Conservation (phyloP, 192 early-diverging fungal species). For the Backusella psychrophila region DNA sequence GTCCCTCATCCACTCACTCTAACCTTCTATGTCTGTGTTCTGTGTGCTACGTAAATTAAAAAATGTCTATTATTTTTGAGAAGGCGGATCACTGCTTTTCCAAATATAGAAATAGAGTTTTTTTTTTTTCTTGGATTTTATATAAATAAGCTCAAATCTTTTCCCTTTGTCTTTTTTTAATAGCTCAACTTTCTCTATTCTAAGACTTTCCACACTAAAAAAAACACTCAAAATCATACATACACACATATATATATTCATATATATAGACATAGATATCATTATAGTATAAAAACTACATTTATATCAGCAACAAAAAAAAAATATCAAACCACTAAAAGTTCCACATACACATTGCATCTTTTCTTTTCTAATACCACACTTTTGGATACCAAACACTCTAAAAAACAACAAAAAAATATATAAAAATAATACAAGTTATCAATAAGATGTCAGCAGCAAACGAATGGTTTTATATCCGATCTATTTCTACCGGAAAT, state of each 20-base stretch:
- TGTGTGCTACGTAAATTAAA: background rate
- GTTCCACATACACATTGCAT: background rate
- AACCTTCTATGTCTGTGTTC: background rate
- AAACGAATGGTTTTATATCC: constrained; percentile 36
- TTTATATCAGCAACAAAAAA: background rate
- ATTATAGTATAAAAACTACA: background rate
- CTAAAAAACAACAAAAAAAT: background rate
- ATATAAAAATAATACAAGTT: background rate
- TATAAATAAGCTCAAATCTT: background rate
- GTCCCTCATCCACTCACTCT: background rate
- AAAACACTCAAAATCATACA: background rate
- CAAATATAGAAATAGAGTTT: background rate
- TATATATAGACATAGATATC: background rate
- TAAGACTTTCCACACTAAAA: background rate
- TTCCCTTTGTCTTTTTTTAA: background rate
- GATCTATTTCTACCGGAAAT: constrained; percentile 24
- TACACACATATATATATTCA: background rate
- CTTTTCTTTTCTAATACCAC: background rate
- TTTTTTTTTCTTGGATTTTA: background rate
- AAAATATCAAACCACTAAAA: background rate
- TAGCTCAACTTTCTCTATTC: background rate
- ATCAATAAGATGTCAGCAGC: background rate
- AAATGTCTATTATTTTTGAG: background rate
- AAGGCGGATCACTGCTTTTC: background rate
- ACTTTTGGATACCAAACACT: background rate